Evolutionary conservation across 495 filamentous ascomycete genomes (phyloP).

Genomic region (Immersiella caudata): DNA sequence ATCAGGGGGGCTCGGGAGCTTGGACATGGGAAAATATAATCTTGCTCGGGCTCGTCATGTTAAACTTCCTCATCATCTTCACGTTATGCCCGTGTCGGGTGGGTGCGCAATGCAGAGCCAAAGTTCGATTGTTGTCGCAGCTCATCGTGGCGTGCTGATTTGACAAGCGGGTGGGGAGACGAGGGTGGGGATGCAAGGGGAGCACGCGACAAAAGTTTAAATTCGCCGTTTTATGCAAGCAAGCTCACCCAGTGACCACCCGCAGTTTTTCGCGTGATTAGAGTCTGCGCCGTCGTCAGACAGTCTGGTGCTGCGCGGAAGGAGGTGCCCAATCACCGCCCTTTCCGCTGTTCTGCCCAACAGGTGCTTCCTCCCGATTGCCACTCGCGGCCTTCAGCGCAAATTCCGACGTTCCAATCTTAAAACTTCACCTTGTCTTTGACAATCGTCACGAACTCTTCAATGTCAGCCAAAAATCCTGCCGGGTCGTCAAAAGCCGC

Average conservation of each 20-base stretch:
- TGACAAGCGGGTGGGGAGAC: not conserved
- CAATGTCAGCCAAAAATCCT: conserved; percentile 58
- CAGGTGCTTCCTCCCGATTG: not conserved
- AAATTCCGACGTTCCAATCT: not conserved
- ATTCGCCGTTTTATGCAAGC: not conserved
- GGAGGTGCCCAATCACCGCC: not conserved
- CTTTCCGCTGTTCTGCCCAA: not conserved
- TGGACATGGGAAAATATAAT: not conserved
- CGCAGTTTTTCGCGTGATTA: not conserved
- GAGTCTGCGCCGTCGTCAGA: not conserved
- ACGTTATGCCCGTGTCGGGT: not conserved
- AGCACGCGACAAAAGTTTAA: not conserved
- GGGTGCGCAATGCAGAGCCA: not conserved
- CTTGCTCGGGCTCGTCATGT: not conserved
- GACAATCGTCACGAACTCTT: conserved; percentile 47
- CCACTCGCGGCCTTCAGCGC: too few species aligned
- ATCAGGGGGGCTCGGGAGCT: not conserved
- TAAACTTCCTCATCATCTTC: not conserved
- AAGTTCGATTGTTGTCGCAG: not conserved
- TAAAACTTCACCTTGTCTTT: conserved; percentile 18
- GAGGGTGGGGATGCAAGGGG: not conserved
- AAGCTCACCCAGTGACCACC: not conserved
- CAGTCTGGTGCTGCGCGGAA: not conserved
- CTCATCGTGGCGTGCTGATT: not conserved
- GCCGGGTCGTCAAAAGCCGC: conserved; percentile 61